Conservation (phyloP, 306 rosid species). For the Vigna radiata region DNA sequence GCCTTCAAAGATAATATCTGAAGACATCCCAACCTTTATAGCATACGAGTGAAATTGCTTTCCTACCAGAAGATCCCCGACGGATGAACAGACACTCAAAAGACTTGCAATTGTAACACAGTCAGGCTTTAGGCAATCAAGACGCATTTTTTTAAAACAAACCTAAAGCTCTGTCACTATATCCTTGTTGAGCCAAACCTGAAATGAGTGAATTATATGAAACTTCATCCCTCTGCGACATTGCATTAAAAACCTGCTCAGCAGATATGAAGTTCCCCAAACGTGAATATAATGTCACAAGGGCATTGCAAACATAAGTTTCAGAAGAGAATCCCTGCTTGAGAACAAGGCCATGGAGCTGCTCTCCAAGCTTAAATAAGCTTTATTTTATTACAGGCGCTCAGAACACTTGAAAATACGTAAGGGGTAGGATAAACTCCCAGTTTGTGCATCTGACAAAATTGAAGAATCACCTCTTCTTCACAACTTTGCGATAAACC, state of each 20-base stretch:
- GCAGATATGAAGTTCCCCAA: slow-evolving; percentile 66
- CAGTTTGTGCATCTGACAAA: slow-evolving; percentile 68
- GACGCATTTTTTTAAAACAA: slow-evolving; percentile 72
- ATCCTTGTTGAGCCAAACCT: slow-evolving; percentile 80
- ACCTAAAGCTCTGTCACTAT: slow-evolving; percentile 62
- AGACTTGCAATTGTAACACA: slow-evolving; percentile 84
- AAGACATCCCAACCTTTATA: slow-evolving; percentile 77
- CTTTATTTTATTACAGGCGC: slow-evolving; percentile 74
- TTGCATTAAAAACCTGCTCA: slow-evolving; percentile 64
- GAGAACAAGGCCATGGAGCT: slow-evolving; percentile 75
- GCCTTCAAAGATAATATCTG: slow-evolving; percentile 84
- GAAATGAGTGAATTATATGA: slow-evolving; percentile 90
- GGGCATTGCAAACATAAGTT: slow-evolving; percentile 88
- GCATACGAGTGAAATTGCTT: slow-evolving; percentile 81
- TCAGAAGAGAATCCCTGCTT: slow-evolving; percentile 79
- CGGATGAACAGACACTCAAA: slow-evolving; percentile 77
- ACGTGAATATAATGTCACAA: slow-evolving; percentile 75
- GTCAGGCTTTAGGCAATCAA: slow-evolving; percentile 74
- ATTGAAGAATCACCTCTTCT: slow-evolving; percentile 72
- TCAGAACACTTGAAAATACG: slow-evolving; percentile 74
- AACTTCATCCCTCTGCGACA: slow-evolving; percentile 70
- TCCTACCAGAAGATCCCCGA: slow-evolving; percentile 66
- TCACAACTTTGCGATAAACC: slow-evolving; percentile 79
- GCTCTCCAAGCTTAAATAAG: slow-evolving; percentile 63
- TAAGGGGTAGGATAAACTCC: slow-evolving; percentile 78